These are phyloP conservation scores for Pneumocystis sp. DNA, from an alignment of 1,139 yeast genomes.

Conservation along the genomic window DNA sequence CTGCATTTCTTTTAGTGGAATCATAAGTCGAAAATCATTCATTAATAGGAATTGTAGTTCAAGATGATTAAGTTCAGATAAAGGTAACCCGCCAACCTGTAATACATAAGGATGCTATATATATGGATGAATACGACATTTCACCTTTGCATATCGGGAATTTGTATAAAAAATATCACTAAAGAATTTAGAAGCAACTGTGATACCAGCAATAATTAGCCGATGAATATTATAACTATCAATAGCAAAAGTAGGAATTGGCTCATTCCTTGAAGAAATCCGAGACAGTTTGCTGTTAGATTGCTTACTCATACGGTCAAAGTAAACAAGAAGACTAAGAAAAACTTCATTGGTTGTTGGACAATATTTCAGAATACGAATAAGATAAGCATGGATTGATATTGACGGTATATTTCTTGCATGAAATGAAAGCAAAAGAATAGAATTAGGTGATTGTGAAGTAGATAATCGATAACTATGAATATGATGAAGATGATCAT, in stretches of 20 bases:
- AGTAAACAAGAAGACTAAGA: constrained; percentile 73
- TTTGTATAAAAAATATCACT: constrained; percentile 93
- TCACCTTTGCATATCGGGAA: constrained; percentile 84
- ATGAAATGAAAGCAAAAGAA: constrained; percentile 77
- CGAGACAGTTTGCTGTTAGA: constrained; percentile 13
- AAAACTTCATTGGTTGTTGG: constrained; percentile 97
- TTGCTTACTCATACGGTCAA: constrained; percentile 51
- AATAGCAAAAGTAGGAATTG: constrained; percentile 67
- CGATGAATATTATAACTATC: constrained; percentile 93
- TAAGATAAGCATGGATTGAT: constrained; percentile 71
- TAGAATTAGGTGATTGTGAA: constrained; percentile 31
- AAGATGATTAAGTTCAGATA: constrained; percentile 81
- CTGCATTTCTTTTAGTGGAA: constrained; percentile 80
- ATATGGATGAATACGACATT: neutral
- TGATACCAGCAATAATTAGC: constrained; percentile 85
- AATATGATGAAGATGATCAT: constrained; percentile 37
- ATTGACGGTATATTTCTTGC: constrained; percentile 95
- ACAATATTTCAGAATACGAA: constrained; percentile 85
- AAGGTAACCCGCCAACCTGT: constrained; percentile 66
- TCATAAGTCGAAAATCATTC: constrained; percentile 74
- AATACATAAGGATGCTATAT: neutral
- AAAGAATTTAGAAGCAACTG: constrained; percentile 89
- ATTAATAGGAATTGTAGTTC: constrained; percentile 77
- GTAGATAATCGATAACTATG: constrained; percentile 17
- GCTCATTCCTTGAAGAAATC: constrained; percentile 3